Evolutionary conservation across 352 stramenopile species (phyloP), one percentile per base, ranked within the genome.

Genomic region (Pythium graminicola): DNA sequence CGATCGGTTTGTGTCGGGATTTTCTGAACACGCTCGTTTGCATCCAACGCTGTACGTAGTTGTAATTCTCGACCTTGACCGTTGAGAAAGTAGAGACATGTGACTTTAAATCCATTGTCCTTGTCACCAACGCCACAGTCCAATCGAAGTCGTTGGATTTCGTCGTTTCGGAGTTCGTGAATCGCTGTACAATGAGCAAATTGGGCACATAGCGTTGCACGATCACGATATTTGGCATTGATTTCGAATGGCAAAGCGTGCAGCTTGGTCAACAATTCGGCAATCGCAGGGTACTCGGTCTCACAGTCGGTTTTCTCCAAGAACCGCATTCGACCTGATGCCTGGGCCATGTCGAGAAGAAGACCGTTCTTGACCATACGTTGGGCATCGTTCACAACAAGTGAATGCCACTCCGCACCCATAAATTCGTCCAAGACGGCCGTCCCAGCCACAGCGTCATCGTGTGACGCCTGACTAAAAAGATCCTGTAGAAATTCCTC

Each of bases 231-330:
- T 48, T 93, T 93, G 17, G 54, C 61, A 51, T 95, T 95, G 61
- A 95, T 82, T 50, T 94, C 83, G 45, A 73, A 88, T 4, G 85
- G 78, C 19, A 95, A 50, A 4, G 76, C 77, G 40, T 89, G 75
- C 19, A 94, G 42, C 32, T 86, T 87, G 23, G 85, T 70, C 20
- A 91, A 49, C 11, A 95, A 35, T 51, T 95, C 85, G 1, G 68
- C 69, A 0, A 94, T 39, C 6, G 81, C 83, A 1, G 81, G 78
- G 56, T 82, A 94, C 29, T 78, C 69, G 16, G 57, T 47, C 3
- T 62, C 58, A 50, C 76, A 87, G n/a, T 86, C 76, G 29, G 52
- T 33, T 11, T 67, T 57, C 38, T 88, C 76, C 0, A 91, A 40
- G 54, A 91, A 93, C 24, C 78, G 67, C 43, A 88, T 69, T 7